Evolutionary conservation across 495 filamentous ascomycete genomes (phyloP).

Genomic region (Cladorrhinum samala): DNA sequence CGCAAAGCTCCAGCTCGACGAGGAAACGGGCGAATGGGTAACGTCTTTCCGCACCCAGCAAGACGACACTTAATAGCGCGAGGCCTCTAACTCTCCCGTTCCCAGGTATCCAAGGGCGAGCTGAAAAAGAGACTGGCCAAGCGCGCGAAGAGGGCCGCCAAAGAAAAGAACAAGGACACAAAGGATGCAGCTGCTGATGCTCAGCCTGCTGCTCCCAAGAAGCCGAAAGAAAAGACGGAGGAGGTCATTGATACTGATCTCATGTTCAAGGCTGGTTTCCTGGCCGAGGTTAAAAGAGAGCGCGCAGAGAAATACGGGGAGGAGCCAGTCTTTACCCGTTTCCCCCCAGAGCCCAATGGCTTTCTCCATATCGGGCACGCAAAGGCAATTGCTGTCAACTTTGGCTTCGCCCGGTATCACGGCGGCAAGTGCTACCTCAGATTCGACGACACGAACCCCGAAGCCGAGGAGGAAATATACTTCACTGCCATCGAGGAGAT

Average conservation of each 20-base stretch:
- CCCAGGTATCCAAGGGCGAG: constrained; percentile 58
- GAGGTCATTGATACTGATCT: constrained; percentile 55
- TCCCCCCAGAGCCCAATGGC: constrained; percentile 86
- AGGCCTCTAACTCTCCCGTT: too few relatives aligned
- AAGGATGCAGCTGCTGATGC: constrained; percentile 8
- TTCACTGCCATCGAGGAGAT: constrained; percentile 74
- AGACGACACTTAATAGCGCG: too few relatives aligned
- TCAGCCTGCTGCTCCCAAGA: constrained; percentile 34
- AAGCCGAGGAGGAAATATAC: constrained; percentile 73
- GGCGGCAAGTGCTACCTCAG: constrained; percentile 63
- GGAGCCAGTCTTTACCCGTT: constrained; percentile 61
- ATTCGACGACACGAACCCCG: constrained; percentile 82
- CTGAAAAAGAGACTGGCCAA: constrained; percentile 60
- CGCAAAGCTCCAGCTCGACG: constrained; percentile 57
- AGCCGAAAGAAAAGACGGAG: constrained; percentile 42
- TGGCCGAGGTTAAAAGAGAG: constrained; percentile 73
- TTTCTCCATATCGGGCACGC: constrained; percentile 77
- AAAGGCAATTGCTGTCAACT: constrained; percentile 97
- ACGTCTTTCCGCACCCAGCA: too few relatives aligned
- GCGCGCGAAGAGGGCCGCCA: constrained; percentile 53
- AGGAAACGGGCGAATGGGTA: constrained; percentile 62
- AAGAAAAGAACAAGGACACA: constrained; percentile 39
- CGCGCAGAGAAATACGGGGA: constrained; percentile 46
- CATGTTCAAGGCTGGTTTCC: constrained; percentile 83
- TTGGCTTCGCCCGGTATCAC: constrained; percentile 85